A percentile compares a stretch with the other conserved stretches of the same genome.
These are phyloP conservation scores for Multifurca ochricompacta DNA, from an alignment of 768 basidiomycete genomes.

Conservation along the genomic window DNA sequence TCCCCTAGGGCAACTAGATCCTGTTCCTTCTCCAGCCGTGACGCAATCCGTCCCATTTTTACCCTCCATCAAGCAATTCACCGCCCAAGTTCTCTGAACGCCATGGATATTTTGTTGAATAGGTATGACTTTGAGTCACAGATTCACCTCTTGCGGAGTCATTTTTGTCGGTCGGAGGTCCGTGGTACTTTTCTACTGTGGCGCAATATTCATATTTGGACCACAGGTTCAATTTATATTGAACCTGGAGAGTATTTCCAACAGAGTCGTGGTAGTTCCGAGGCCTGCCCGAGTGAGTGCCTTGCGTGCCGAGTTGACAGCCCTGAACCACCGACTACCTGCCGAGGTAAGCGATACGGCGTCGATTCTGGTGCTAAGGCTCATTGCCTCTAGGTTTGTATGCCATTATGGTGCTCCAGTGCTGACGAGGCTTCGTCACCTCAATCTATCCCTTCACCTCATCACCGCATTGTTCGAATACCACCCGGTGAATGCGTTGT, in stretches of 20 bases:
- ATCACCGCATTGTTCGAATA: conserved; percentile 94
- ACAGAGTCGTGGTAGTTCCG: conserved; percentile 84
- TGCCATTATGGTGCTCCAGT: conserved; percentile 82
- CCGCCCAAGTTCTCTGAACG: conserved; percentile 37
- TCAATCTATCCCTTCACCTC: conserved; percentile 46
- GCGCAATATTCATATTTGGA: conserved; percentile 16
- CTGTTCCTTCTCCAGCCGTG: conserved; percentile 33
- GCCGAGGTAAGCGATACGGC: conserved; percentile 60
- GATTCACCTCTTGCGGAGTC: conserved; percentile 65
- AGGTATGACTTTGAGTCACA: conserved; percentile 64
- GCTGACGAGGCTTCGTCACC: conserved; percentile 46
- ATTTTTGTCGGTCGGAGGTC: conserved; percentile 86
- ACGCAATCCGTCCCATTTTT: conserved; percentile 71
- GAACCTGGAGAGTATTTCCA: conserved; percentile 86
- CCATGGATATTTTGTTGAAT: conserved; percentile 51
- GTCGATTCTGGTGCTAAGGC: conserved; percentile 6
- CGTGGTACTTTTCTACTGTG: conserved; percentile 22
- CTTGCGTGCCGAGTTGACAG: conserved; percentile 91
- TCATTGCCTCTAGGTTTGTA: conserved; percentile 51
- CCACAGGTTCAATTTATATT: conserved; percentile 77
- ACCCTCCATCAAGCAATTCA: conserved; percentile 39
- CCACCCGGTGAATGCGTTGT: conserved; percentile 97
- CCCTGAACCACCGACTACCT: conserved; percentile 91
- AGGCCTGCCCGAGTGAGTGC: conserved; percentile 93
- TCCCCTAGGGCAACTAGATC: conserved; percentile 63